A percentile compares a stretch with the other conserved stretches of the same genome.
phyloP scores from a whole-genome alignment of 345 rosid species.

The Eucalyptus leucophloia region DNA sequence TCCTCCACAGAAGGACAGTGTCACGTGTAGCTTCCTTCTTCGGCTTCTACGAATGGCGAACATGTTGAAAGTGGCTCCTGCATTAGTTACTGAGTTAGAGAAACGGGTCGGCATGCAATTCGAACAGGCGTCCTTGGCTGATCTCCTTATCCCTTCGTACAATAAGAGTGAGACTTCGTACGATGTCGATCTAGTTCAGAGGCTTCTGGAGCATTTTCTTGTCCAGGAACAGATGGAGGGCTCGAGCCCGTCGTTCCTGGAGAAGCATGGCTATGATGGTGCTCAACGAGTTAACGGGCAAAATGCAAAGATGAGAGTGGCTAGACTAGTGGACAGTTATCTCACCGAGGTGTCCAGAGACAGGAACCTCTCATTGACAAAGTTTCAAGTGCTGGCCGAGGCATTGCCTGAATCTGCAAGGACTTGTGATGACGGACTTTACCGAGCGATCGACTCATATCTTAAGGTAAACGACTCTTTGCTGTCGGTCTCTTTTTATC shows the following conservation, averaged over 20 bases:
- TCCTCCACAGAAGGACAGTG: slow-evolving; percentile 86
- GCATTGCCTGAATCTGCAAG: slow-evolving; percentile 95
- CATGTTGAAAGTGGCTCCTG: slow-evolving; percentile 86
- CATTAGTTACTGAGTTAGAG: slow-evolving; percentile 82
- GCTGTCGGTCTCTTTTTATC: background rate
- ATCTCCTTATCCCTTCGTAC: slow-evolving; percentile 68
- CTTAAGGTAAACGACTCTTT: slow-evolving; percentile 25
- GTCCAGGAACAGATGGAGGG: slow-evolving; percentile 85
- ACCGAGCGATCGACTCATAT: slow-evolving; percentile 92
- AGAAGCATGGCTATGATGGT: slow-evolving; percentile 48
- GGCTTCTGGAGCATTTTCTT: slow-evolving; percentile 88
- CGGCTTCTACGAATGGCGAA: slow-evolving; percentile 69
- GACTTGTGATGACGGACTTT: slow-evolving; percentile 96
- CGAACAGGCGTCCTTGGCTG: slow-evolving; percentile 81
- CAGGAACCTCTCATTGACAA: slow-evolving; percentile 69
- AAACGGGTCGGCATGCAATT: slow-evolving; percentile 96
- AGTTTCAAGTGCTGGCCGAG: slow-evolving; percentile 92
- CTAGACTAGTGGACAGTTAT: slow-evolving; percentile 96
- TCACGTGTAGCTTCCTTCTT: slow-evolving; percentile 82
- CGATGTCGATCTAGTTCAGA: slow-evolving; percentile 91
- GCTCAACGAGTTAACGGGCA: slow-evolving; percentile 26
- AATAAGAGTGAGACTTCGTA: slow-evolving; percentile 59
- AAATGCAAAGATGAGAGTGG: slow-evolving; percentile 86
- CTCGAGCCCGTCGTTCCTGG: slow-evolving; percentile 60
- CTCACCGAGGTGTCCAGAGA: slow-evolving; percentile 97